Percentiles rank a stretch among this genome's conserved stretches.
Conservation (phyloP, 2,329 filamentous ascomycete genomes). For the Aschersonia sp. region DNA sequence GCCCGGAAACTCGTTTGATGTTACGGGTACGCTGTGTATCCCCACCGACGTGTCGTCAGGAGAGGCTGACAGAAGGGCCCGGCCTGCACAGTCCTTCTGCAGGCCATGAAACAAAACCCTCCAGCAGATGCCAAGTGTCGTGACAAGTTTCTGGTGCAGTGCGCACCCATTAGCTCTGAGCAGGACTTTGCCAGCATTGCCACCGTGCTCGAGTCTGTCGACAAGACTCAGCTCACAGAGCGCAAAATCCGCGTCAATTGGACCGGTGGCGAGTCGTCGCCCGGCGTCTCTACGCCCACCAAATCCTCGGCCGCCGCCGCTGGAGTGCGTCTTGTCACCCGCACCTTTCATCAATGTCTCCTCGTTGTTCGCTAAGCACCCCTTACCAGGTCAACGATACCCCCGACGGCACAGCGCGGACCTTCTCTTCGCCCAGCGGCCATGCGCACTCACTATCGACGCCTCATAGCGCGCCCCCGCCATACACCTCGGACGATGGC, state of each 20-base stretch:
- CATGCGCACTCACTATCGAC: conserved; percentile 12
- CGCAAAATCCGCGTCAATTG: conserved; percentile 92
- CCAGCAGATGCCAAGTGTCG: conserved; percentile 76
- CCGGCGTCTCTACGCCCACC: conserved; percentile 22
- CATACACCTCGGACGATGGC: conserved; percentile 19
- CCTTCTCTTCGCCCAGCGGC: conserved; percentile 29
- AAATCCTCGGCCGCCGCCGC: conserved; percentile 25
- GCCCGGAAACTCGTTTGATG: conserved; percentile 76
- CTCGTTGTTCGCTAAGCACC: not conserved
- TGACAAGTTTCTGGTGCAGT: conserved; percentile 97
- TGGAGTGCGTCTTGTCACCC: conserved; percentile 19
- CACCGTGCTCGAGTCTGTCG: conserved; percentile 66
- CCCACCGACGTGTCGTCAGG: too few species aligned
- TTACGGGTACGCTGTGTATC: conserved; percentile 50
- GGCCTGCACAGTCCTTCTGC: conserved; percentile 58
- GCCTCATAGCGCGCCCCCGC: conserved; percentile 16
- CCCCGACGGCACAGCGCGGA: conserved; percentile 25
- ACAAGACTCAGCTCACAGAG: conserved; percentile 72
- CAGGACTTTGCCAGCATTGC: conserved; percentile 72
- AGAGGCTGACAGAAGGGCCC: too few species aligned
- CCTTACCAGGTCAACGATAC: conserved; percentile 21
- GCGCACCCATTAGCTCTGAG: conserved; percentile 67
- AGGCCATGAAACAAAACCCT: conserved; percentile 95
- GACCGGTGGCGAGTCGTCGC: conserved; percentile 44
- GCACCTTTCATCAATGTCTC: not conserved